Evolutionary conservation across 306 rosid genomes (phyloP), one percentile per base, ranked within the genome.

Genomic region (Echinosophora koreensis): DNA sequence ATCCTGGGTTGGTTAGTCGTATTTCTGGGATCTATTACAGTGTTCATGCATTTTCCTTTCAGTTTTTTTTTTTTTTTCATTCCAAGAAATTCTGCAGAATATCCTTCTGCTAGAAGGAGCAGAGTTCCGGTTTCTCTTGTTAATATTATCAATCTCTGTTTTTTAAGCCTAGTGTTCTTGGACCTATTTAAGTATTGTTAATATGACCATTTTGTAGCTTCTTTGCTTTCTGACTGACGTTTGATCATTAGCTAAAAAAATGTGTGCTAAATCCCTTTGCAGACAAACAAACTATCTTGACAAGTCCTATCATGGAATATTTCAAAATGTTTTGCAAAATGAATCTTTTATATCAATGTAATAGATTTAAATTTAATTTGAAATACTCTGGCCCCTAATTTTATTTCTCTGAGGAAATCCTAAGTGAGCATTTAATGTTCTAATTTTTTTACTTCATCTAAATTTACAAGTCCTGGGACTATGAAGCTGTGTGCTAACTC

Each of bases 211-310:
- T 49, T 37, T 54, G 51, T 75, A 15, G 38, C 65, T 13, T 60
- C 44, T 73, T 62, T 69, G 6, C 65, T 51, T 67, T 57, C 22
- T 27, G 34, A 66, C 7, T 41, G 70, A n/a, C 5, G 50, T 73
- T 73, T 83, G 54, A 67, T 74, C 51, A 52, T n/a, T 65, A 51
- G 69, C 66, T n/a, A 60, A 47, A 46, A 37, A 30, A 30, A 30
- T 55, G 56, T 55, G 54, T 61, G 55, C 27, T 22, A 74, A 28
- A 37, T 74, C 65, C n/a, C 62, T 60, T 35, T 35, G 46, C 50
- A 18, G 71, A 56, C 30, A 63, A 63, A 47, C 59, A 8, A 46
- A 66, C 35, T 49, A 47, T 73, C 10, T 72, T 14, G 32, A 57
- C 15, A 57, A 73, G 58, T 51, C 55, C 12, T 62, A 60, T 28